Evolutionary conservation across 768 basidiomycete genomes (phyloP), one percentile per base, ranked within the genome.

Genomic region (Boletus rex-veris): DNA sequence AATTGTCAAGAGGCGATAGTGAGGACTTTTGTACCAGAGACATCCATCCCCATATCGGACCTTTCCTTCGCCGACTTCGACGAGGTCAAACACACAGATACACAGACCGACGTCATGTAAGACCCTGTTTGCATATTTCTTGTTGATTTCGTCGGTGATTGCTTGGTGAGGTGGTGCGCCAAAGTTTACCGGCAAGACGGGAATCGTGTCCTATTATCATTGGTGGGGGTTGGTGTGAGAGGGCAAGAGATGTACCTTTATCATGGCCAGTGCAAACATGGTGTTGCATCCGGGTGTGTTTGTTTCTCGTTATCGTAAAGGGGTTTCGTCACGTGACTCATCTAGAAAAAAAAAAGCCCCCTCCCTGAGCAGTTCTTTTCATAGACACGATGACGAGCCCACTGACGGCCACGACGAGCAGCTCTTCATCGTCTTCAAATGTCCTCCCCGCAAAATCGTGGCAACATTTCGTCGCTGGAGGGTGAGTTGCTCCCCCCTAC

Each of bases 31-130:
- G 67, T 98, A 94, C 88, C 94, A 98, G 64, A 96, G 74, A 65
- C 85, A 86, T 0, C 96, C 96, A 70, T 99, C 96, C 0, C 96
- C 95, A 63, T 95, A 97, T 35, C 93, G 80, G 5, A 99, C 86
- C 58, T 89, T 94, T 2, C 96, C 96, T 65, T 98, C 94, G 2
- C 92, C 88, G 1, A 85, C 88, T 58, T 92, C 82, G 0, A 85
- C 74, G 38, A 99, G 73, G 68, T 98, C 96, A 57, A 93, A 97
- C 1, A 93, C 82, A 54, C 86, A 91, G 48, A 98, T 81, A 58
- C 92, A 95, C 21, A 99, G 80, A 1, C 96, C 96, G 52, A 96
- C 86, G 52, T 93, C 88, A 63, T 94, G 90, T 16, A 98, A 73
- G 43, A 95, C 83, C 50, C 88, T 82, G 68, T 98, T 98, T 5